Evolutionary conservation across 192 early-diverging fungal genomes (phyloP), one percentile per base, ranked within the genome.

Genomic region (Geranomyces michiganensis): DNA sequence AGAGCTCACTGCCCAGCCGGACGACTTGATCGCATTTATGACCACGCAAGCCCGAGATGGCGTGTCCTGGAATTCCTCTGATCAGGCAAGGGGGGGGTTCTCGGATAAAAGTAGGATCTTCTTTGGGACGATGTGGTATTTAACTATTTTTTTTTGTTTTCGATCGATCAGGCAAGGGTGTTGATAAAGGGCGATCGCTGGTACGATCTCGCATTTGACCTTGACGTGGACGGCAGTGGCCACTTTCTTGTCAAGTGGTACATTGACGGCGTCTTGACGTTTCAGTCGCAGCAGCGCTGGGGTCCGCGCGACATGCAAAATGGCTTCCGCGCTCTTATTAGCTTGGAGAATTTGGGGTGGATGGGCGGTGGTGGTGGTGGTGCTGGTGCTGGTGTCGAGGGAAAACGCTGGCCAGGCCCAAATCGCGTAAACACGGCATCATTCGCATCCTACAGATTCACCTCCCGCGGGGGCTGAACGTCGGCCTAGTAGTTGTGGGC

Each of bases 1-100:
- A 8, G 17, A 17, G 10, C 31, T 60, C 21, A 32, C 2, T 19
- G 58, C 58, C 22, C 27, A 60, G 31, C 58, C 22, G 29, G 58
- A 60, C 19, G 27, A 60, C 9, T 29, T 60, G 27, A 29, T 60
- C 4, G 58, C 31, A 2, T 60, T 30, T 29, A 5, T 60, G 58
- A 60, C 58, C 17, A 31, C 58, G 58, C 58, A 60, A 60, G 58
- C 58, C 17, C 17, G 7, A 19, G 58, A 60, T 29, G 58, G 58
- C 2, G 24, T 33, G 58, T 29, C 6, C 8, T 60, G 58, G 58
- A 17, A 17, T 19, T 31, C 7, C 8, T 19, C 19, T 3, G 58
- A 60, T 32, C 27, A 32, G 27, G 17, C 29, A 29, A 26, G 29
- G 31, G 31, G n/a, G n/a, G n/a, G n/a, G n/a, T n/a, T n/a, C 30